Conservation (phyloP, 2,329 filamentous ascomycete genomes). For the Daldinia sp. region DNA sequence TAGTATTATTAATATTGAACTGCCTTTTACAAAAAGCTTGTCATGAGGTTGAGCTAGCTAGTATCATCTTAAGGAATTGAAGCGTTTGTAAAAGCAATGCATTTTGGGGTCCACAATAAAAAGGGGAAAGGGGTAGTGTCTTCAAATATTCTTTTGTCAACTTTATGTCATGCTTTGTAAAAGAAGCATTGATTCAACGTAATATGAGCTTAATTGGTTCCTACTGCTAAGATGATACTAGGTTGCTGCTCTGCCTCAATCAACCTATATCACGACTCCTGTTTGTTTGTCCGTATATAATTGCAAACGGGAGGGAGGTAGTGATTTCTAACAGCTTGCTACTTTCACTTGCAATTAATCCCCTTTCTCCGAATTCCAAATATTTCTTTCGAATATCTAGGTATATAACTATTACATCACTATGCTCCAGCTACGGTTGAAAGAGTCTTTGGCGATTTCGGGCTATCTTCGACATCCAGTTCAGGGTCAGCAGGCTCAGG, state of each 20-base stretch:
- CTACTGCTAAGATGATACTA: too few species aligned
- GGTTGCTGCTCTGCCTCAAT: too few species aligned
- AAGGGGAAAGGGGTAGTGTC: too few species aligned
- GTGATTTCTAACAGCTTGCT: too few species aligned
- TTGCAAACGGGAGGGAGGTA: too few species aligned
- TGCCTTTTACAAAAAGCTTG: neutral
- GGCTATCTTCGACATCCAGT: slow-evolving; percentile 18
- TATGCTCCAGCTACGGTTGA: neutral
- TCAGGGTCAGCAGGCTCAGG: slow-evolving; percentile 14
- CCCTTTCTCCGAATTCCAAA: neutral
- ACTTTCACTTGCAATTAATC: too few species aligned
- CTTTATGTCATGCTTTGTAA: too few species aligned
- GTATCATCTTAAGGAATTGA: neutral
- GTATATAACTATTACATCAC: neutral
- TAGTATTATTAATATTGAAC: neutral
- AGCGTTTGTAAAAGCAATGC: neutral
- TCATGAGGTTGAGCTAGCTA: neutral
- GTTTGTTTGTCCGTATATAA: too few species aligned
- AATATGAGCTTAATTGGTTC: too few species aligned
- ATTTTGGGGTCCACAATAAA: neutral
- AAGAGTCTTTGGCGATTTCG: slow-evolving; percentile 15
- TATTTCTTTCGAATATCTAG: neutral
- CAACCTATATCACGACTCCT: too few species aligned
- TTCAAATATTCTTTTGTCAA: too few species aligned
- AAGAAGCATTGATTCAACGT: too few species aligned